These are phyloP conservation scores for Dioscorea zingiberensis DNA, from an alignment of 106 monocot species.

Conservation along the genomic window DNA sequence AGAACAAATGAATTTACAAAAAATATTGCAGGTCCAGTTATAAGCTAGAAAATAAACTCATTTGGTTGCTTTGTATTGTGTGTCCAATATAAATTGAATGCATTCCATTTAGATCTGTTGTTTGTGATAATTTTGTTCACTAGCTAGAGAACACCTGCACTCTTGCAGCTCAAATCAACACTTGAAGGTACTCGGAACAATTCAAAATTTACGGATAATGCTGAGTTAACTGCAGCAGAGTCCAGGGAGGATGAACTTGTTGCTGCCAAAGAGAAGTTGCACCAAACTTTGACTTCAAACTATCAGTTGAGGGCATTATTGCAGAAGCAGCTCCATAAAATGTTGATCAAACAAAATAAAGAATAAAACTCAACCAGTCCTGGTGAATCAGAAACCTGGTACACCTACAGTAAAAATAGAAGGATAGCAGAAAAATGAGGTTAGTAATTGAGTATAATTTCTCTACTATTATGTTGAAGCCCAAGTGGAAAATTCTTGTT, in stretches of 20 bases:
- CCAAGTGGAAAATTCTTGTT: too few relatives aligned
- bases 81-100: too few relatives aligned
- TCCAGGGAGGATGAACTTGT: conserved; percentile 20
- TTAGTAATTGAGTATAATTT: too few relatives aligned
- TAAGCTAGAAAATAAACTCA: too few relatives aligned
- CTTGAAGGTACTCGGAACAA: conserved; percentile 11
- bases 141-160: neutral
- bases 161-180: conserved; percentile 25
- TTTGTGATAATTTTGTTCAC: neutral
- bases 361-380: neutral
- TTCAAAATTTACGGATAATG: conserved; percentile 17
- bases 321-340: conserved; percentile 33
- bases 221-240: conserved; percentile 25
- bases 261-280: conserved; percentile 20
- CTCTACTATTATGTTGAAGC: too few relatives aligned
- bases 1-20: too few relatives aligned
- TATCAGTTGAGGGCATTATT: conserved; percentile 18
- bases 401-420: too few relatives aligned
- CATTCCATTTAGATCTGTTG: too few relatives aligned
- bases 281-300: conserved; percentile 24
- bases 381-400: neutral
- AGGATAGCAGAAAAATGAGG: too few relatives aligned
- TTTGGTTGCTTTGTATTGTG: too few relatives aligned
- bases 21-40: too few relatives aligned
- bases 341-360: conserved; percentile 8